Evolutionary conservation across 1,284 basidiomycete species (phyloP), one percentile per base, ranked within the genome.

Genomic region (Cutaneotrichosporon sp.): DNA sequence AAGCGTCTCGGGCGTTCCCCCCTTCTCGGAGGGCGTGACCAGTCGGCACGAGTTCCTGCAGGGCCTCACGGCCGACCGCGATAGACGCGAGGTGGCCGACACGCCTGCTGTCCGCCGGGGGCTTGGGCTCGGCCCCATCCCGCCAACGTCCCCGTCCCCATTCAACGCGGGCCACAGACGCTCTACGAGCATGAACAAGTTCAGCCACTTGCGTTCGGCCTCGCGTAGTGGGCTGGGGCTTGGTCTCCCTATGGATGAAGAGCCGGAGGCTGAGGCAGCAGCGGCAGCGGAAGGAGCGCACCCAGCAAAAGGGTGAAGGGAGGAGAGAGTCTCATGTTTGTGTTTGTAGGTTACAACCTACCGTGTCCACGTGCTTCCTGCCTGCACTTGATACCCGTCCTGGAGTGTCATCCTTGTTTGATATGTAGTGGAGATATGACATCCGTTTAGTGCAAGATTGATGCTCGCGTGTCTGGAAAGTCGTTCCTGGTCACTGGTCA

Each of bases 21-120:
- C 51, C 3, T 51, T 61, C 35, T 42, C 54, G 6, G 65, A 64
- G 42, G 53, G 57, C 7, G 57, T 67, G 8, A 51, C 61, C 2
- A 55, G 60, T 12, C 56, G 65, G 11, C 65, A 70, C 50, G 69
- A 72, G 37, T 72, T 70, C 56, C 52, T 72, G 16, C 55, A 58
- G 54, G 56, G 54, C 17, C 35, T 58, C 1, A 52, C 51, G 4
- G 47, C 43, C 9, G 55, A 52, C 33, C 44, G 49, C 10, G 44
- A 50, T 16, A n/a, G 42, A 8, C 42, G 42, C 17, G 55, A 59
- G 10, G 19, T 19, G 12, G 60, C 57, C 12, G 43, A 39, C 10
- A 52, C 53, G 16, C 60, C 60, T 4, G 52, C 52, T 16, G 51
- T 53, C 9, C 41, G 61, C 19, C 2, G 37, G 16, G 20, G 37